A percentile compares a stretch with the other conserved stretches of the same genome.
phyloP scores from a whole-genome alignment of 371 early-diverging fungal species.

The Lichtheimia corymbifera region DNA sequence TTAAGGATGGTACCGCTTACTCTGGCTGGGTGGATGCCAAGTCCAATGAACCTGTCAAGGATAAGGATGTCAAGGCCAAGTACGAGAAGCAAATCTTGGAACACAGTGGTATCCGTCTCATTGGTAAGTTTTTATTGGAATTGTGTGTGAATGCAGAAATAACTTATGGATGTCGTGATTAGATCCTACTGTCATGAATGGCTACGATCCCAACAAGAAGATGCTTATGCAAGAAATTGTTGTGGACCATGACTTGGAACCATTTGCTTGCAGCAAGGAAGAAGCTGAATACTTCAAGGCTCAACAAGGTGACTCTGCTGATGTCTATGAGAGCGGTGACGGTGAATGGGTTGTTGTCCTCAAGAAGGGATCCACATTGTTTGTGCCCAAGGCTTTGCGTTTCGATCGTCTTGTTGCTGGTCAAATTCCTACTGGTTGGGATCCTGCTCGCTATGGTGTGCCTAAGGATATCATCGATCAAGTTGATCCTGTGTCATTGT shows the following conservation, averaged over 20 bases:
- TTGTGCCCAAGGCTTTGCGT: constrained; percentile 92
- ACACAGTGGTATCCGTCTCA: constrained; percentile 94
- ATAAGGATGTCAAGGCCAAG: constrained; percentile 89
- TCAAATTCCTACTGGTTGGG: constrained; percentile 96
- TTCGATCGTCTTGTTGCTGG: constrained; percentile 95
- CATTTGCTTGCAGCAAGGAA: constrained; percentile 89
- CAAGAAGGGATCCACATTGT: constrained; percentile 86
- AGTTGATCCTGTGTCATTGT: constrained; percentile 90
- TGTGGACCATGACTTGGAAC: constrained; percentile 89
- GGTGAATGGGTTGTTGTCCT: constrained; percentile 82
- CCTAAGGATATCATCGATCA: constrained; percentile 91
- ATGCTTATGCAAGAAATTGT: constrained; percentile 90
- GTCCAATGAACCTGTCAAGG: constrained; percentile 89
- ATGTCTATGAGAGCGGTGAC: constrained; percentile 68
- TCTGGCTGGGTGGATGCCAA: constrained; percentile 95
- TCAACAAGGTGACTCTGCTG: constrained; percentile 86
- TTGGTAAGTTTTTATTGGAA: constrained; percentile 50
- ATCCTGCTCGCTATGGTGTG: constrained; percentile 91
- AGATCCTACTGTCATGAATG: constrained; percentile 86
- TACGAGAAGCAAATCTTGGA: constrained; percentile 92
- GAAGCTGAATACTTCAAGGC: constrained; percentile 91
- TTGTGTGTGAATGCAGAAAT: not conserved
- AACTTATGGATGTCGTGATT: not conserved
- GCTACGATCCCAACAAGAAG: constrained; percentile 92
- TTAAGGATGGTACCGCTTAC: constrained; percentile 81